Conservation (phyloP, 768 basidiomycete genomes). For the Boletus coccyginus region DNA sequence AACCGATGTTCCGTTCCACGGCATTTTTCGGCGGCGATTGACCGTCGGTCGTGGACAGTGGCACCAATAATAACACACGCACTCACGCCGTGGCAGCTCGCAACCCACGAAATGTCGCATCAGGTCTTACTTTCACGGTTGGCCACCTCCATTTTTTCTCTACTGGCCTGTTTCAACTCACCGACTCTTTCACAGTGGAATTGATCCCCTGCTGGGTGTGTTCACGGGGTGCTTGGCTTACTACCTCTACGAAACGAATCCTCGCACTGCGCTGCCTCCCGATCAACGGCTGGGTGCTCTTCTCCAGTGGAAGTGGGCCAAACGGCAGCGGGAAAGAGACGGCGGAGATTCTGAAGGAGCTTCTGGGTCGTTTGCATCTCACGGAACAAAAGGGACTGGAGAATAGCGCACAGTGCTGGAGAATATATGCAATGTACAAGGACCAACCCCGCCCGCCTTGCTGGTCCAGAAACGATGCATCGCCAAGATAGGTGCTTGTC, state of each 20-base stretch:
- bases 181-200: constrained; percentile 38
- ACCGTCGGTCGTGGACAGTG: neutral
- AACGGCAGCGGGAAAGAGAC: constrained; percentile 28
- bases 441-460: no score
- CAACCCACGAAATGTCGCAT: constrained; percentile 38
- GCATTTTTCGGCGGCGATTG: constrained; percentile 25
- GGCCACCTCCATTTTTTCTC: neutral
- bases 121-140: constrained; percentile 36
- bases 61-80: neutral
- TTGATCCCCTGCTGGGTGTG: constrained; percentile 73
- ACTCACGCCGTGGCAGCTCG: neutral
- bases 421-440: no score
- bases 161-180: neutral
- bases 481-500: neutral
- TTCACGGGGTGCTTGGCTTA: constrained; percentile 79
- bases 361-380: neutral
- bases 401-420: neutral
- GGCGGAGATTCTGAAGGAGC: neutral
- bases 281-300: constrained; percentile 56
- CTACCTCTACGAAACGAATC: constrained; percentile 78
- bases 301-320: constrained; percentile 64
- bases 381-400: no score
- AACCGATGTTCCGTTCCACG: constrained; percentile 27
- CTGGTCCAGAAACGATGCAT: no score
- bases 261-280: constrained; percentile 59